Base-by-base conservation (phyloP, 1,284 basidiomycete species). In the Boletellus deceptivus region DNA sequence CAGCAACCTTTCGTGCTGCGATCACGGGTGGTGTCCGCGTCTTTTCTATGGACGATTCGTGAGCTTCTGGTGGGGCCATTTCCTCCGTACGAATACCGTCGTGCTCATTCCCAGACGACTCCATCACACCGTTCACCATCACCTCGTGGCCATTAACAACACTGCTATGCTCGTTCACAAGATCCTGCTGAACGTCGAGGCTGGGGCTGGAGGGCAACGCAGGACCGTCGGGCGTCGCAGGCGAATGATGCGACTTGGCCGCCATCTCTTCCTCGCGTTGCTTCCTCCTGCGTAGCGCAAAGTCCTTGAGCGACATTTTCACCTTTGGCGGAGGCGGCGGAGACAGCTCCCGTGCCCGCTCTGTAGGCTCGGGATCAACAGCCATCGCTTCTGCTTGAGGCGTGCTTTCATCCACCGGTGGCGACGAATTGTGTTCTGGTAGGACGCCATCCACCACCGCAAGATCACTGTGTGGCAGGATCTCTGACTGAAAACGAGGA, bases 231-330 rank as follows among this genome's bases (percentile, higher is more conserved):
- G 55, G 45, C 7, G 55, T 59, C 43, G 48, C 50, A 35, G 67
- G 65, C 6, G 68, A 64, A 40, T 48, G 45, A 8, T 51, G 52
- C 24, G 62, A 58, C 55, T 65, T 68, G 34, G 63, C 64, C 0
- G 64, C 63, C 56, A 60, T 61, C 46, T 70, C 70, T 49, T 73
- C 73, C 49, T 77, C 73, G 40, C 71, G 64, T 52, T 70, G 67
- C 57, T 72, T 73, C 65, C 73, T 73, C 68, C 72, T 79, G 49
- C 78, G 60, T 17, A 75, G 46, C 18, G 70, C 74, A 52, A 78
- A 80, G 48, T 80, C 78, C 44, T 72, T 72, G 25, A 79, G 57
- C 0, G 77, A 76, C 59, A 79, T 65, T 56, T 78, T 79, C 14
- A 80, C 75, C 49, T 79, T 79, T 10, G 71, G 63, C 7, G 61